Evolutionary conservation across 352 stramenopile species (phyloP).

Genomic region (Globisporangium cystogenes): DNA sequence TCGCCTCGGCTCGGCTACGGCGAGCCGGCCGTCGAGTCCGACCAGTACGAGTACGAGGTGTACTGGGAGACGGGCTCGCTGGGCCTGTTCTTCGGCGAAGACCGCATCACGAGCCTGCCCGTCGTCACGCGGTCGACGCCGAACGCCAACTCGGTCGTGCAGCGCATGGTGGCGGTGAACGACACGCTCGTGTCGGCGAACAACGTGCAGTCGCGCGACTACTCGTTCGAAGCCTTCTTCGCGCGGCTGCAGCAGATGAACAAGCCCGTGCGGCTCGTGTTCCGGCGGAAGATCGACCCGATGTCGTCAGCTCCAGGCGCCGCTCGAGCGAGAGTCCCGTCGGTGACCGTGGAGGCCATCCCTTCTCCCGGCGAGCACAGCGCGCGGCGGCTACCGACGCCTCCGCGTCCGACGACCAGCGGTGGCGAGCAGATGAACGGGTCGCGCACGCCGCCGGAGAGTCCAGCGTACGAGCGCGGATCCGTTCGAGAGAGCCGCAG

Average conservation of each 20-base stretch:
- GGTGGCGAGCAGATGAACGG: slow-evolving; percentile 7
- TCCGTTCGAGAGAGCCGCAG: slow-evolving; percentile 4
- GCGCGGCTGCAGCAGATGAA: slow-evolving; percentile 76
- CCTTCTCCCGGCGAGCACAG: slow-evolving; percentile 7
- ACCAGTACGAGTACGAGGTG: slow-evolving; percentile 60
- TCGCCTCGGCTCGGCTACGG: slow-evolving; percentile 20
- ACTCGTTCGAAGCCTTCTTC: slow-evolving; percentile 82
- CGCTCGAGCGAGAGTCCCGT: slow-evolving; percentile 16
- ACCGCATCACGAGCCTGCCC: slow-evolving; percentile 55
- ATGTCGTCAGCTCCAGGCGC: neutral
- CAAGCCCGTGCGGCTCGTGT: slow-evolving; percentile 76
- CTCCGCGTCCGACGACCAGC: slow-evolving; percentile 5
- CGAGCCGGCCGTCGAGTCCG: slow-evolving; percentile 9
- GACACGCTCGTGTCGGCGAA: slow-evolving; percentile 81
- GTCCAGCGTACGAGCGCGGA: slow-evolving; percentile 6
- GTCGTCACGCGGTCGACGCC: slow-evolving; percentile 75
- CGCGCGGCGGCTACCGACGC: slow-evolving; percentile 5
- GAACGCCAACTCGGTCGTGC: slow-evolving; percentile 61
- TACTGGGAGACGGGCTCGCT: slow-evolving; percentile 77
- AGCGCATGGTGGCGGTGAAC: slow-evolving; percentile 62
- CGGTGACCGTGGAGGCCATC: slow-evolving; percentile 25
- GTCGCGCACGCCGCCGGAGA: slow-evolving; percentile 9
- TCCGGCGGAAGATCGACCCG: slow-evolving; percentile 28
- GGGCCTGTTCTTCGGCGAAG: slow-evolving; percentile 82
- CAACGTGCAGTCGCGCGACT: slow-evolving; percentile 56